Base-by-base conservation (phyloP, 768 basidiomycete species). In the Phaeotremella skinneri region DNA sequence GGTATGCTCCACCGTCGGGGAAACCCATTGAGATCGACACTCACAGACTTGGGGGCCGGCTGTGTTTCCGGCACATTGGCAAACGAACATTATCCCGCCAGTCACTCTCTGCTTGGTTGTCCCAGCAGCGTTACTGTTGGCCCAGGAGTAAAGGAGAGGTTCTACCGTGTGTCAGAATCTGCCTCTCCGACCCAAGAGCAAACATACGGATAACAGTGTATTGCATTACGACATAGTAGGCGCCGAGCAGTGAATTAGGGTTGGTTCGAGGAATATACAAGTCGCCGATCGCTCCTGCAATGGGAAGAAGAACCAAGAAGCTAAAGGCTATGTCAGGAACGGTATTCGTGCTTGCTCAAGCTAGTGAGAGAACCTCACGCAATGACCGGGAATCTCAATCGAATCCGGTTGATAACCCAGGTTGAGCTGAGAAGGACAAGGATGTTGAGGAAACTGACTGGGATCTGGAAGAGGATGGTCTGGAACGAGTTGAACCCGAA, bases 1-100 rank as follows among this genome's bases (percentile, higher is more conserved):
- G n/a, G n/a, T n/a, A n/a, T n/a, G n/a, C n/a, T n/a, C n/a, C n/a
- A n/a, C 21, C 50, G 3, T 32, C 6, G 16, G 9, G 29, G 7
- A 30, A n/a, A 32, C 11, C 2, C 6, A 23, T 5, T 34, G 3
- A 3, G 31, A 4, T 23, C n/a, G 9, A 9, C 25, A 62, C 62
- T 59, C 27, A 59, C 62, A 65, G 29, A 61, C 58, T 52, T 65
- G 63, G 1, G 63, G 63, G 20, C 63, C 63, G 14, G 55, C 63
- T 25, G 64, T 58, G 52, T 73, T 73, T 9, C 72, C 72, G 23
- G 60, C 67, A 54, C 69, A 64, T 49, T 68, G 63, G 31, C 52
- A 39, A 29, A 61, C 63, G 31, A 56, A 52, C 42, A 63, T 42
- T 30, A 62, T 59, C 5, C 55, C 62, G 2, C 52, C 63, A 1